Evolutionary conservation across 129 eudicot genomes (phyloP), one percentile per base, ranked within the genome.

Genomic region (Centrapalus pauciflorus): DNA sequence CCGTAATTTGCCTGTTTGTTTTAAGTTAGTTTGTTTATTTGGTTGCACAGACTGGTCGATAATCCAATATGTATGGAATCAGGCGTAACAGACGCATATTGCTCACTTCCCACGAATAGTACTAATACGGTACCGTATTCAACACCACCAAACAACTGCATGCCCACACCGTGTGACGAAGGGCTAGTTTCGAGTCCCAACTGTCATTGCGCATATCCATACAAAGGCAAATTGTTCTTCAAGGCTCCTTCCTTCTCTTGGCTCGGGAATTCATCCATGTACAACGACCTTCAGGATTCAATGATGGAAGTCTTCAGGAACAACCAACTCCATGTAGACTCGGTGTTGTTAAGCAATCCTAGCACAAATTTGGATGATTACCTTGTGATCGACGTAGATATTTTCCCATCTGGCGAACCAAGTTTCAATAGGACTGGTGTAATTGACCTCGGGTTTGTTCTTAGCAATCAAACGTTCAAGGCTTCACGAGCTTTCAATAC

Each of bases 191-290:
- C 69, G 24, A 82, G 91, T 75, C 88, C 91, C 28, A 84, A 72
- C 0, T 87, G 97, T 78, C 49, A 4, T 63, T 87, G 95, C 56
- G 85, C 85, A 33, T 60, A 67, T 72, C 96, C 91, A 71, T 90
- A 81, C 73, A 71, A 49, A 3, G 97, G 95, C 55, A 56, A 26
- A 26, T 68, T 90, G 16, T 14, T 21, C n/a, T 84, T 90, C 74
- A 79, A 83, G 58, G 84, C 89, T 59, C 90, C 84, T 69, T 77
- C 85, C 57, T 90, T 90, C 59, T 90, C 92, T 23, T 69, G 66
- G 71, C 52, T 81, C 21, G 74, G 66, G 16, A 84, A 82, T 52
- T 0, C 65, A 9, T 69, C 62, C 29, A 16, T 52, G 25, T 90
- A 64, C 37, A 40, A 5, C 1, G 52, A 75, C 13, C 84, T 90